Percentiles rank a stretch among this genome's conserved stretches.
Evolutionary conservation across 768 basidiomycete genomes (phyloP).

Genomic region (Fomitopsis serialis): DNA sequence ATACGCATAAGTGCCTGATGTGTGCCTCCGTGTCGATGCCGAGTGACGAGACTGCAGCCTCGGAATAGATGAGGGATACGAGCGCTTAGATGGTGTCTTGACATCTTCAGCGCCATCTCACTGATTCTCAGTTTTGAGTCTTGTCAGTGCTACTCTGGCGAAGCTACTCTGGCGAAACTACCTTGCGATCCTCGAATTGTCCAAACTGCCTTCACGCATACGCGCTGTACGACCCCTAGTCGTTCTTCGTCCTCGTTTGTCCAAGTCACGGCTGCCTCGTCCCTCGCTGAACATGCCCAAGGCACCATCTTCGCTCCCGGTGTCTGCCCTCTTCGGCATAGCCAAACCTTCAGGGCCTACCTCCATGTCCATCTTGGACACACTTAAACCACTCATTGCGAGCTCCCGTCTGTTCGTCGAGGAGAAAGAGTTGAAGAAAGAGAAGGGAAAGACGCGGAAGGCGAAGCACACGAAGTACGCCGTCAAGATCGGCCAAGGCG

Average conservation of each 20-base stretch:
- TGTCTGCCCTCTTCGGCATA: constrained; percentile 83
- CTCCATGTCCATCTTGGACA: constrained; percentile 86
- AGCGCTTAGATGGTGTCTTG: no score
- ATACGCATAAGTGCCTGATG: not conserved
- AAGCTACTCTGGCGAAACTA: no score
- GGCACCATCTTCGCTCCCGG: constrained; percentile 46
- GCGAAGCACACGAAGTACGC: constrained; percentile 33
- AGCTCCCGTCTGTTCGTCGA: constrained; percentile 77
- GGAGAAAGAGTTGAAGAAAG: constrained; percentile 45
- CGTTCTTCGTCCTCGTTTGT: no score
- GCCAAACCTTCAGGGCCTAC: constrained; percentile 90
- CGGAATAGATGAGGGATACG: no score
- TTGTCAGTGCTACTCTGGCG: no score
- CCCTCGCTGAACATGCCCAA: constrained; percentile 56
- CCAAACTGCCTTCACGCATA: no score
- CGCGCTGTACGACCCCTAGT: no score
- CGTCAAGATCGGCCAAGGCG: constrained; percentile 88
- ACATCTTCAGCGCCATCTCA: no score
- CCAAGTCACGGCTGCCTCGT: no score
- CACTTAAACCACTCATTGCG: constrained; percentile 73
- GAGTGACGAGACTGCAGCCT: not conserved
- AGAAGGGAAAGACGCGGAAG: constrained; percentile 37
- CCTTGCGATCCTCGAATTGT: no score
- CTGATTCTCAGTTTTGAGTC: no score
- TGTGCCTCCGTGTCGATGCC: no score